Percentiles rank a stretch among this genome's conserved stretches.
Evolutionary conservation across 2,329 filamentous ascomycete genomes (phyloP).

Genomic region (Davidsoniella virescens): DNA sequence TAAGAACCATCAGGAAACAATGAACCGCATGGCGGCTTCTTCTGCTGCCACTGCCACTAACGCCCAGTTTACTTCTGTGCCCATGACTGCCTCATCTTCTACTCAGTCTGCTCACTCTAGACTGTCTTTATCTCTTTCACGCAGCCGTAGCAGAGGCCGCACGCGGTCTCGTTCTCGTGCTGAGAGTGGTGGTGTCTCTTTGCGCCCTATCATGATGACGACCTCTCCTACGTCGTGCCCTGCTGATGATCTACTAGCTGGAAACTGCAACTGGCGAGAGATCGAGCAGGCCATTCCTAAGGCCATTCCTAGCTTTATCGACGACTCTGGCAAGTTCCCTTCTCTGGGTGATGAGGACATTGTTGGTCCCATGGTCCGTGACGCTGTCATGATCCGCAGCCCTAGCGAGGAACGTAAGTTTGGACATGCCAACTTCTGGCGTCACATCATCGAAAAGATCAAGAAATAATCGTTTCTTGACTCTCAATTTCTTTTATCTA

Average conservation of each 20-base stretch:
- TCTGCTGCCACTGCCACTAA: conserved; percentile 18
- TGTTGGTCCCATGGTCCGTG: conserved; percentile 73
- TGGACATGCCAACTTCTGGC: conserved; percentile 29
- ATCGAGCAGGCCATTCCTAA: conserved; percentile 42
- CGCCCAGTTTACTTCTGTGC: conserved; percentile 12
- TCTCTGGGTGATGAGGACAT: conserved; percentile 81
- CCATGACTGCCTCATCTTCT: conserved; percentile 12
- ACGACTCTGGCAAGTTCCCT: conserved; percentile 71
- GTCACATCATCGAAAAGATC: conserved; percentile 31
- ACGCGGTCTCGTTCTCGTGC: conserved; percentile 24
- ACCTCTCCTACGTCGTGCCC: conserved; percentile 1
- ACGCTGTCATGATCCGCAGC: conserved; percentile 34
- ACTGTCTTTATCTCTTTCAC: conserved; percentile 15
- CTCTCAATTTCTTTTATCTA: neutral
- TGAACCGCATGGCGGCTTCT: conserved; percentile 32
- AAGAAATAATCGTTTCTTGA: conserved; percentile 4
- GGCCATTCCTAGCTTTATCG: conserved; percentile 51
- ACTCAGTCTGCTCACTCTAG: conserved; percentile 3
- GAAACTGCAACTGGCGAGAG: conserved; percentile 27
- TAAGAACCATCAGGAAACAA: conserved; percentile 47
- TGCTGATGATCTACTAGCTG: conserved; percentile 24
- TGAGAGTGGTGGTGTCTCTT: conserved; percentile 24
- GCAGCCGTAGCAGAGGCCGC: conserved; percentile 26
- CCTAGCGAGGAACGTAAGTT: conserved; percentile 28
- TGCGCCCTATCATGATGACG: conserved; percentile 17